Conservation (phyloP, 768 basidiomycete species). For the Lyophyllum semitale region DNA sequence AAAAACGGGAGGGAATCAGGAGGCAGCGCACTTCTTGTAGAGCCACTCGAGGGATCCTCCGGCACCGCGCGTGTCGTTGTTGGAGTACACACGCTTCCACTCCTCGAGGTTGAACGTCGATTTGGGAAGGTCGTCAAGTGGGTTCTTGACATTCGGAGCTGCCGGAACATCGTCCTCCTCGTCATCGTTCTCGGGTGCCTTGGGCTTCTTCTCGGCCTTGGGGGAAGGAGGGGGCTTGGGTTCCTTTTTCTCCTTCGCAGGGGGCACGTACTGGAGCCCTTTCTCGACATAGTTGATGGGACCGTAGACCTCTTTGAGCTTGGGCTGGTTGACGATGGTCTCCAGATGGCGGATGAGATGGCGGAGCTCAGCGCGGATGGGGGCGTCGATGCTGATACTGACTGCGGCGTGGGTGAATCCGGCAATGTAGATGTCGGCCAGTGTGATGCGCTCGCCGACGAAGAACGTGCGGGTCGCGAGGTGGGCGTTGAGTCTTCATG, state of each 20-base stretch:
- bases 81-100: conserved; percentile 98
- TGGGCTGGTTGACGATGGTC: conserved; percentile 85
- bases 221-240: conserved; percentile 53
- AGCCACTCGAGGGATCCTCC: conserved; percentile 92
- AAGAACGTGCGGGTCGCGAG: conserved; percentile 84
- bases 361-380: conserved; percentile 64
- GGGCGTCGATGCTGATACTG: conserved; percentile 62
- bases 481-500: conserved; percentile 72
- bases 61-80: conserved; percentile 91
- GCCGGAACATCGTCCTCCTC: conserved; percentile 76
- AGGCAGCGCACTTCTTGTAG: conserved; percentile 85
- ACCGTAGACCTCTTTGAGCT: conserved; percentile 68
- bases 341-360: conserved; percentile 84
- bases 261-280: conserved; percentile 68
- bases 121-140: conserved; percentile 89
- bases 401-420: conserved; percentile 56
- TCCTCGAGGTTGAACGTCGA: conserved; percentile 89
- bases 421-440: conserved; percentile 83
- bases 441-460: conserved; percentile 91
- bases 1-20: not conserved
- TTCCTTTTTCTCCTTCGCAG: conserved; percentile 79
- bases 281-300: conserved; percentile 66
- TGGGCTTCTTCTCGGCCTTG: conserved; percentile 65
- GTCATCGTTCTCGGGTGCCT: conserved; percentile 66
- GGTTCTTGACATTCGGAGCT: conserved; percentile 93